Percentiles rank a stretch among this genome's conserved stretches.
phyloP scores from a whole-genome alignment of 345 rosid genomes.

The Moringa oleifera region DNA sequence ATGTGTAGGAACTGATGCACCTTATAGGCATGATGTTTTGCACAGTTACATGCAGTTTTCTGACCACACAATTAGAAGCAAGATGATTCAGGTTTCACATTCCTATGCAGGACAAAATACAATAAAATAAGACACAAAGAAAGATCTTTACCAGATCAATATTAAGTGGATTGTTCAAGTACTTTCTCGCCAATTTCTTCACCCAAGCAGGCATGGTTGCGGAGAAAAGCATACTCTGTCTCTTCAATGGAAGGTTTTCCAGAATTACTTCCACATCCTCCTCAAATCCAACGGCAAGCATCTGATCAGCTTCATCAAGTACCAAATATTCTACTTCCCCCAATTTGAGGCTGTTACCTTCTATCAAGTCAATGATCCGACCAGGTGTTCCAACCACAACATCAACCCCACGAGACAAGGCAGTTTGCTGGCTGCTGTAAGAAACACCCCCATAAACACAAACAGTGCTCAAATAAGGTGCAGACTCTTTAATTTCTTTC shows the following conservation, averaged over 20 bases:
- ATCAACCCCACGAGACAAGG: slow-evolving; percentile 87
- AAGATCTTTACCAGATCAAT: slow-evolving; percentile 68
- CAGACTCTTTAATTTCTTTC: slow-evolving; percentile 90
- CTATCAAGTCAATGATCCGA: slow-evolving; percentile 79
- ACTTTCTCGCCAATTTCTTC: slow-evolving; percentile 83
- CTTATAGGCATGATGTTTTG: no score
- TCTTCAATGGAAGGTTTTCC: slow-evolving; percentile 72
- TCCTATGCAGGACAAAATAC: not conserved
- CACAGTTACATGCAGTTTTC: no score
- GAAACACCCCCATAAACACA: slow-evolving; percentile 99
- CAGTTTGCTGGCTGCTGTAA: slow-evolving; percentile 67
- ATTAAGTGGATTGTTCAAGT: slow-evolving; percentile 80
- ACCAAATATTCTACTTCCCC: slow-evolving; percentile 91
- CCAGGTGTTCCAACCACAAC: slow-evolving; percentile 99
- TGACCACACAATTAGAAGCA: no score
- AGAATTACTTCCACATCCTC: slow-evolving; percentile 87
- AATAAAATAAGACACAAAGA: not conserved
- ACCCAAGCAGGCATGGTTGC: slow-evolving; percentile 99
- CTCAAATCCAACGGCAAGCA: slow-evolving; percentile 99
- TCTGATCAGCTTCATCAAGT: slow-evolving; percentile 99
- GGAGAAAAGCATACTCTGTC: slow-evolving; percentile 99
- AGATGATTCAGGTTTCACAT: no score
- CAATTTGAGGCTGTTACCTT: slow-evolving; percentile 66
- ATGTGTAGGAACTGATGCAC: no score
- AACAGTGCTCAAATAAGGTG: slow-evolving; percentile 72